phyloP scores from a whole-genome alignment of 495 filamentous ascomycete species.

The Copromyces sp. region DNA sequence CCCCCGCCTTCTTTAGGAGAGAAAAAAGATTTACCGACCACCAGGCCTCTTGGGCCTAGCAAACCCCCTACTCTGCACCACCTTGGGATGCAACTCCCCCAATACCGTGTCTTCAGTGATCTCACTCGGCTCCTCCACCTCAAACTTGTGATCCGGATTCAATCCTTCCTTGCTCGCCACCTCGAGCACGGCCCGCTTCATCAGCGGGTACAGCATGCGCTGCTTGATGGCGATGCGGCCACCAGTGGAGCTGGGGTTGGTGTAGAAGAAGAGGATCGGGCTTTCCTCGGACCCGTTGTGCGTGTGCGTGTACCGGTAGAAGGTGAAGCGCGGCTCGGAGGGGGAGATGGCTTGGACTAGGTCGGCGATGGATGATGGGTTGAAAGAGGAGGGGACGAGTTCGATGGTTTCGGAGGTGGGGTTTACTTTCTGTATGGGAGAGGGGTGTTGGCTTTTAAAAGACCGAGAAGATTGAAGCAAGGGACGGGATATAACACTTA shows the following conservation, averaged over 20 bases:
- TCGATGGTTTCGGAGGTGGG: slow-evolving; percentile 67
- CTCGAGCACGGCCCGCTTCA: slow-evolving; percentile 58
- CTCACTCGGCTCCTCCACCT: slow-evolving; percentile 57
- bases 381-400: slow-evolving; percentile 47
- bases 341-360: slow-evolving; percentile 59
- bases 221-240: slow-evolving; percentile 65
- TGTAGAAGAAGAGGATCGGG: slow-evolving; percentile 85
- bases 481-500: too few relatives aligned
- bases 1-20: too few relatives aligned
- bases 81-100: slow-evolving; percentile 66
- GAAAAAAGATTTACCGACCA: slow-evolving; percentile 8
- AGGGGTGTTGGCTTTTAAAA: too few relatives aligned
- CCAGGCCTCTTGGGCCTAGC: slow-evolving; percentile 86
- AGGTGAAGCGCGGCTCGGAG: slow-evolving; percentile 80
- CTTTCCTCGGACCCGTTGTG: slow-evolving; percentile 45
- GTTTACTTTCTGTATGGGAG: slow-evolving; percentile 53
- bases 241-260: slow-evolving; percentile 61
- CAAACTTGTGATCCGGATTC: slow-evolving; percentile 62
- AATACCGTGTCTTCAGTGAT: slow-evolving; percentile 60
- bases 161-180: slow-evolving; percentile 61
- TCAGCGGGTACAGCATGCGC: slow-evolving; percentile 88
- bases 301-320: slow-evolving; percentile 60
- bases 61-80: slow-evolving; percentile 63
- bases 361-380: slow-evolving; percentile 31
- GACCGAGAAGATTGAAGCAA: too few relatives aligned